Base-by-base conservation (phyloP, 1,284 basidiomycete genomes). In the Serendipita sp. region DNA sequence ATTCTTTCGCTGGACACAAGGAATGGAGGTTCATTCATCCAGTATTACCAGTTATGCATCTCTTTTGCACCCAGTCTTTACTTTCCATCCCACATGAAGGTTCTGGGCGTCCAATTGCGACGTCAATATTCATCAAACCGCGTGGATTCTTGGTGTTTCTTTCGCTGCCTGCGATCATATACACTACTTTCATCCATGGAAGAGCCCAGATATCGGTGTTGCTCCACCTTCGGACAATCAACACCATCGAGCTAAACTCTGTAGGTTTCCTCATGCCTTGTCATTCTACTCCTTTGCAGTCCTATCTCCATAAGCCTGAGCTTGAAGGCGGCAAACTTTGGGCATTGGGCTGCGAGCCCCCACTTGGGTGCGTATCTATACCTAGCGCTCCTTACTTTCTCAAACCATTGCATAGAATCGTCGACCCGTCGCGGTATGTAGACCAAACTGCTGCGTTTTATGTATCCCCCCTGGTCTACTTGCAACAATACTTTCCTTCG, bases 21-120 rank as follows among this genome's bases (percentile, higher is more conserved):
- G 96, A 99, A 77, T 97, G 93, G 88, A 79, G 96, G 2, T 99
- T 99, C 74, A 75, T 99, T 2, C 95, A 98, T 68, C 93, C 94
- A 0, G 71, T 98, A 2, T 76, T 98, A 0, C 93, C 95, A 0
- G 74, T 91, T n/a, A 74, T 96, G 47, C 85, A 94, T 66, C 69
- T 95, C 29, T 79, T 96, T 63, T 87, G 89, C 30, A 77, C 91
- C 0, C 84, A 83, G 64, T 82, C 85, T 2, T 73, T 95, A 49
- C 13, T 47, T 62, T 61, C 64, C 60, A 67, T 63, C 35, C 41
- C 35, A 64, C 64, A 58, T 66, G 66, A 68, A 65, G 60, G 60
- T 62, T 60, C 66, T 42, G 6, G 26, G 34, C 49, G 34, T 2
- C 44, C 44, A 15, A 38, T 26, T 38, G 34, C 45, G 47, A 58